Evolutionary conservation across 75 land plant genomes (phyloP), one percentile per base, ranked within the genome.

Genomic region (Ceratopteris richardii): DNA sequence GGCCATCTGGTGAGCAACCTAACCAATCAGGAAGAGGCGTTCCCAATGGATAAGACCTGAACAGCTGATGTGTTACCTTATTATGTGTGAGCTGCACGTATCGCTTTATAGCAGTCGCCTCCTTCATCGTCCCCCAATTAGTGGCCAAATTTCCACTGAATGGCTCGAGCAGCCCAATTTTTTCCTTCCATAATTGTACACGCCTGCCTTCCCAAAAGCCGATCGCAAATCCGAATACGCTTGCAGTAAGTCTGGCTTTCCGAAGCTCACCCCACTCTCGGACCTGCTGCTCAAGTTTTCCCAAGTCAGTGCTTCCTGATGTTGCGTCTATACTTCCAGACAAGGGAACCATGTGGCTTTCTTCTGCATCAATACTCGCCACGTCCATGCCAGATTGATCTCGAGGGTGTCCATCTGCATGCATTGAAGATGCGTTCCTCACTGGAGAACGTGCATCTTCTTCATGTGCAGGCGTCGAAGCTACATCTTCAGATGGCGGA

Each of bases 1-100:
- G 73, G n/a, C 98, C 98, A 79, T 93, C 98, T 0, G 98, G 98
- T 21, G 98, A 93, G 0, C 81, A 87, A 22, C 98, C 98, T 7
- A 93, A 58, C 98, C 98, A 93, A 13, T 58, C 72, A n/a, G 63
- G 75, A 28, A 51, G 37, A 7, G 79, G 83, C 43, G 78, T 71
- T 1, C 57, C 63, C 33, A 76, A 39, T 22, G 83, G 83, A 36
- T 77, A 77, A n/a, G 66, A 60, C 44, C 77, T 81, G 67, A 93
- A 93, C 4, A 84, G 84, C 17, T 86, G 47, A 1, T 62, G 69
- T 26, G 83, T 64, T 40, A 93, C 98, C 0, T 78, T 75, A 26
- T 71, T 76, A 9, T 96, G 87, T 1, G 98, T 93, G 37, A 93
- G 84, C 40, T 68, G 62, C 62, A 72, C 84, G 64, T 93, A 93